Base-by-base conservation (phyloP, 371 early-diverging fungal species). In the Mortierella sp. region DNA sequence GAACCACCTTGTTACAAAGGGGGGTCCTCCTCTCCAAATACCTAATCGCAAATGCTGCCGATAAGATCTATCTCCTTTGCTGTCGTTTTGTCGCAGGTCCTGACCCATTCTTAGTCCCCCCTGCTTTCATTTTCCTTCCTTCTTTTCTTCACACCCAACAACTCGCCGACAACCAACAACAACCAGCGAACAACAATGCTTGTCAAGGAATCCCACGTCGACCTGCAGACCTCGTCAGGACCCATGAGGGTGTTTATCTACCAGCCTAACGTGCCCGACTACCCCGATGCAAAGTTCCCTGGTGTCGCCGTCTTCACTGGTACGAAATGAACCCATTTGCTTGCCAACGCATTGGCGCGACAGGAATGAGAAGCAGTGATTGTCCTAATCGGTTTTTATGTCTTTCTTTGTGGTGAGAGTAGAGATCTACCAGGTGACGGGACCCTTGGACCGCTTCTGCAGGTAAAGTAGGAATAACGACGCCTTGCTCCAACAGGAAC, bases 361-460 rank as follows among this genome's bases (percentile, higher is more conserved):
- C 21, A 8, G 21, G 64, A 64, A 64, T 34, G 37, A 37, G 37
- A 16, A 16, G 6, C 4, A 40, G 43, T 34, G 31, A 46, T 16
- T 69, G 48, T 34, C 34, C 46, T 59, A 6, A 31, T 57, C 28
- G 9, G 0, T 1, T 0, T 0, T 48, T n/a, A 3, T 37, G 13
- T 37, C 6, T 61, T 26, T 54, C 26, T 57, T 70, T 24, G 19
- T 71, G 59, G 54, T 28, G 31, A 6, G 71, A 31, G 40, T 67
- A 80, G 87, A 87, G 87, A 91, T 91, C 72, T 91, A 91, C 80
- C 91, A 90, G 78, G 90, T 90, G 31, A 90, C 91, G 14, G 91
- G 90, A 37, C 91, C 91, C 16, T 83, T 91, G 75, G 83, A 91
- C 76, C 82, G 91, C 6, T 92, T 91, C 87, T 91, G 92, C 84